phyloP scores from a whole-genome alignment of 2,329 filamentous ascomycete species.

The Rasamsonia emersonii region DNA sequence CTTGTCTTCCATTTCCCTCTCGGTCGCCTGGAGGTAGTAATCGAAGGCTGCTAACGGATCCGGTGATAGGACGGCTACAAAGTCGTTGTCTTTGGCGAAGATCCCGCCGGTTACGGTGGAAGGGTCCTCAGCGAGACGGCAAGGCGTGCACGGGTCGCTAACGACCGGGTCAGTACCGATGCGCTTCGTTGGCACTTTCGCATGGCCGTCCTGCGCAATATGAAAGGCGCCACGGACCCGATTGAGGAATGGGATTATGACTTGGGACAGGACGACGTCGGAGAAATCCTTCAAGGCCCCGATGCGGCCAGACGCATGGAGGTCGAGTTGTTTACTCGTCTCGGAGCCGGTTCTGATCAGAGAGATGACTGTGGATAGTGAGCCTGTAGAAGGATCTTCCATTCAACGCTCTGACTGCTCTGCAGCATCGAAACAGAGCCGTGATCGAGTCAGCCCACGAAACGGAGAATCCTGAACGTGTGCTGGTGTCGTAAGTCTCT shows the following conservation, averaged over 20 bases:
- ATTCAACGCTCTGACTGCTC: too few species aligned
- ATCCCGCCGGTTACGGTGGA: conserved; percentile 10
- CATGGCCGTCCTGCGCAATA: conserved; percentile 12
- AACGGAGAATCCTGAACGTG: too few species aligned
- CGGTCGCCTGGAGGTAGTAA: neutral
- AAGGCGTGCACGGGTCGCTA: conserved; percentile 1
- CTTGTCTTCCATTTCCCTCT: conserved; percentile 3
- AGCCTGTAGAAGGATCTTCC: too few species aligned
- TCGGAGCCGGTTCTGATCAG: conserved; percentile 9
- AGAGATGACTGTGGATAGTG: too few species aligned
- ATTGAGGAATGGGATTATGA: conserved; percentile 15
- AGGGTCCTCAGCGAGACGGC: conserved; percentile 8
- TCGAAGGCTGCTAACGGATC: conserved; percentile 1
- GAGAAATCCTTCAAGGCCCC: conserved; percentile 46
- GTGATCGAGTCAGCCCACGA: too few species aligned
- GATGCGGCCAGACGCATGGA: conserved; percentile 18
- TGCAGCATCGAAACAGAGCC: too few species aligned
- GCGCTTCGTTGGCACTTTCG: conserved; percentile 16
- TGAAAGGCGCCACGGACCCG: conserved; percentile 10
- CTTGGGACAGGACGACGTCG: conserved; percentile 15
- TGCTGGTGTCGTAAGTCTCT: too few species aligned
- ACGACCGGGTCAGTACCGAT: conserved; percentile 10
- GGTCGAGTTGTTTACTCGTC: conserved; percentile 17
- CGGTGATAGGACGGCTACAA: conserved; percentile 13
- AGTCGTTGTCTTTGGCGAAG: conserved; percentile 16